Percentiles rank a stretch among this genome's conserved stretches.
Conservation (phyloP, 257 asterid species). For the Petunia axillaris region DNA sequence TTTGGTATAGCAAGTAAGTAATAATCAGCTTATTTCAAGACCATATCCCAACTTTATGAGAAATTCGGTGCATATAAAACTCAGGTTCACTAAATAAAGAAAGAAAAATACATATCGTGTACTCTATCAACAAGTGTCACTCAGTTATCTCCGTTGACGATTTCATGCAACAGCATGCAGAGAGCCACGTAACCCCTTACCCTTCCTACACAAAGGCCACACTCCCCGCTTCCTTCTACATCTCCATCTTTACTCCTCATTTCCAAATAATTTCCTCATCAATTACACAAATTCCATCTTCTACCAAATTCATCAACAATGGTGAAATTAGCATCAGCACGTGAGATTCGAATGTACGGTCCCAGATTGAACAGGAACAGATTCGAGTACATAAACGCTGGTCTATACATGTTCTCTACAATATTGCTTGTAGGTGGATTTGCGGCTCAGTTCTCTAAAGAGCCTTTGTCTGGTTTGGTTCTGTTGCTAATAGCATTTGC, state of each 20-base stretch:
- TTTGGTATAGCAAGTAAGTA: too few species aligned
- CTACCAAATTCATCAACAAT: slow-evolving; percentile 30
- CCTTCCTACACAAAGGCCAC: not conserved
- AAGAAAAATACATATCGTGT: too few species aligned
- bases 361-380: slow-evolving; percentile 58
- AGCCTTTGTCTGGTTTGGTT: slow-evolving; percentile 73
- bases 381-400: slow-evolving; percentile 86
- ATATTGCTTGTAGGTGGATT: slow-evolving; percentile 65
- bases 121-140: not conserved
- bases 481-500: slow-evolving; percentile 55
- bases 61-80: too few species aligned
- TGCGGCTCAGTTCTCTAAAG: slow-evolving; percentile 61
- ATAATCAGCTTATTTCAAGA: too few species aligned
- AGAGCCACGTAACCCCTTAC: slow-evolving; percentile 40
- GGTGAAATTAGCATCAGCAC: slow-evolving; percentile 93
- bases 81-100: too few species aligned
- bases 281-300: too few species aligned
- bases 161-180: slow-evolving; percentile 35
- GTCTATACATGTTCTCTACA: slow-evolving; percentile 73
- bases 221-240: not conserved
- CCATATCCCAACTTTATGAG: too few species aligned
- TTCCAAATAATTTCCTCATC: not conserved
- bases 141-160: not conserved
- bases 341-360: slow-evolving; percentile 82
- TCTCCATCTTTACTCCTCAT: slow-evolving; percentile 20